Conservation (phyloP, 306 rosid species). For the Sphenostylis stenocarpa region DNA sequence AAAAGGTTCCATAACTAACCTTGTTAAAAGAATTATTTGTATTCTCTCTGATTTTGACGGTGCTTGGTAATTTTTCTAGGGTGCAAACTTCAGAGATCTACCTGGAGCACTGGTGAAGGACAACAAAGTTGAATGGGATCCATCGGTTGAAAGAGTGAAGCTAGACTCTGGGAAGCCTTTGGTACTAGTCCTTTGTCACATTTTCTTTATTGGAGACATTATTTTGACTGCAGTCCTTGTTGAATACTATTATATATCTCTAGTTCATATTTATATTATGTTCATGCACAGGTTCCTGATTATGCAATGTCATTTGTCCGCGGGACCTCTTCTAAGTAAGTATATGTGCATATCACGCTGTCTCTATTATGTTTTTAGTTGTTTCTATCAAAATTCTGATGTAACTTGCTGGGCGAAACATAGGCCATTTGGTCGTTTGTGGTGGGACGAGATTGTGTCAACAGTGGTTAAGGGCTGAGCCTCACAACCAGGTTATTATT, state of each 20-base stretch:
- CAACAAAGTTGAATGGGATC: conserved; percentile 50
- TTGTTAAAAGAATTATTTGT: not conserved
- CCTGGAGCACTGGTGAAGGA: conserved; percentile 41
- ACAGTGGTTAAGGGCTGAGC: conserved; percentile 48
- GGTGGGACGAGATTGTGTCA: conserved; percentile 52
- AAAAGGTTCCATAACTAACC: conserved; percentile 35
- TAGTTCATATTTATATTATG: not conserved
- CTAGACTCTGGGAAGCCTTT: conserved; percentile 43
- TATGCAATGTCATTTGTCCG: conserved; percentile 44
- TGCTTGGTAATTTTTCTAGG: conserved; percentile 27
- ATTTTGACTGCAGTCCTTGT: not conserved
- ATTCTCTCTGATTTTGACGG: not conserved
- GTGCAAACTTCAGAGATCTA: conserved; percentile 50
- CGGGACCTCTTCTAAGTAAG: conserved; percentile 44
- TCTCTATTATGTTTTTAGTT: not conserved
- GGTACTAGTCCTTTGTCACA: conserved; percentile 27
- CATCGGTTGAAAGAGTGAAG: conserved; percentile 36
- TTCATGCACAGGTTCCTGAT: conserved; percentile 37
- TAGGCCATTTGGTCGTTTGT: conserved; percentile 51
- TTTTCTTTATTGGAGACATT: not conserved
- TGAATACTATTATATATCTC: not conserved
- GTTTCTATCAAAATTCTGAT: not conserved
- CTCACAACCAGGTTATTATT: conserved; percentile 48
- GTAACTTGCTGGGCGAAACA: not conserved
- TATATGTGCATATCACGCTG: not conserved